These are phyloP conservation scores for Nakazawaea molendinolei DNA, from an alignment of 805 yeast genomes.

Conservation along the genomic window DNA sequence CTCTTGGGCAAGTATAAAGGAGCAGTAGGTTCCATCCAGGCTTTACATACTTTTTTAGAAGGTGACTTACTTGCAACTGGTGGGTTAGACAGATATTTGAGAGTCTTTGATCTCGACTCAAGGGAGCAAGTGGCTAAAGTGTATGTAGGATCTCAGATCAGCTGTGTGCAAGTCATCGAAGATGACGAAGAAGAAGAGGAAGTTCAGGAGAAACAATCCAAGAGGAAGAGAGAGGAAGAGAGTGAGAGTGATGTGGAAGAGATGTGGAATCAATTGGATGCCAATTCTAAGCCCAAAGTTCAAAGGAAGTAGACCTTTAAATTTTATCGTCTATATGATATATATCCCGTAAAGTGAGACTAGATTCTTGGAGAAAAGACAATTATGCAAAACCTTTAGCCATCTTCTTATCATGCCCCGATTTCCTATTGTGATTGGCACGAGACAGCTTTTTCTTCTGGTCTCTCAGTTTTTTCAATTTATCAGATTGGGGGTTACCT, in stretches of 20 bases:
- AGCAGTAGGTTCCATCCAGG: slow-evolving; percentile 63
- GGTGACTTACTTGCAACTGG: slow-evolving; percentile 59
- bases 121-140: slow-evolving; percentile 65
- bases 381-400: slow-evolving; percentile 14
- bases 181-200: slow-evolving; percentile 30
- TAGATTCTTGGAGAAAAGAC: background rate
- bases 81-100: slow-evolving; percentile 80
- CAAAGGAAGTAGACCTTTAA: slow-evolving; percentile 20
- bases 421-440: slow-evolving; percentile 62
- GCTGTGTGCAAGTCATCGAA: slow-evolving; percentile 43
- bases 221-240: slow-evolving; percentile 31
- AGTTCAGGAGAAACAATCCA: slow-evolving; percentile 19
- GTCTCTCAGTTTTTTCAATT: slow-evolving; percentile 34
- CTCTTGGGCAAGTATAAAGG: slow-evolving; percentile 71
- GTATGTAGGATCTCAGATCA: slow-evolving; percentile 67
- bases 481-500: slow-evolving; percentile 18
- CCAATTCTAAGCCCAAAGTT: slow-evolving; percentile 23
- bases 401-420: slow-evolving; percentile 54
- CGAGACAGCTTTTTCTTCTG: slow-evolving; percentile 48
- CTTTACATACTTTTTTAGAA: slow-evolving; percentile 23
- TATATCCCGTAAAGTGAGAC: background rate
- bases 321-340: too few relatives aligned
- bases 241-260: slow-evolving; percentile 25
- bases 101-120: slow-evolving; percentile 61
- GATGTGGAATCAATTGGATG: slow-evolving; percentile 32